Conservation (phyloP, 352 stramenopile species). For the Phytophthora pistaciae region DNA sequence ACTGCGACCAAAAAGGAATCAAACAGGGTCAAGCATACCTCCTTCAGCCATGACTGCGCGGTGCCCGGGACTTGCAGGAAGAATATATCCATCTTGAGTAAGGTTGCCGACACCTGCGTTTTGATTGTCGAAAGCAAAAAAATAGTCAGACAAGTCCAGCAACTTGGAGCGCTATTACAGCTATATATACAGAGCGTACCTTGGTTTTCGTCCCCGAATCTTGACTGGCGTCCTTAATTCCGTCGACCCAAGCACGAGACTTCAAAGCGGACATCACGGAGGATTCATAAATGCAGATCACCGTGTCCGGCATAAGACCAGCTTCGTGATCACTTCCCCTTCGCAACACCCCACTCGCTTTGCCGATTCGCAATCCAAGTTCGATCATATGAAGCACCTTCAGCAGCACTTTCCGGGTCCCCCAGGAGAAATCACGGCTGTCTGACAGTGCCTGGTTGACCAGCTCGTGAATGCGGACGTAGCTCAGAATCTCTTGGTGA, state of each 20-base stretch:
- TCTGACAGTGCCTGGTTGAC: slow-evolving; percentile 41
- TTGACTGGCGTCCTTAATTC: slow-evolving; percentile 51
- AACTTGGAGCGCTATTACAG: too few species aligned
- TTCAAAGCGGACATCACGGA: slow-evolving; percentile 27
- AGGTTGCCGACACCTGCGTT: slow-evolving; percentile 55
- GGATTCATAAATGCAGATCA: slow-evolving; percentile 32
- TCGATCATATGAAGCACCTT: slow-evolving; percentile 63
- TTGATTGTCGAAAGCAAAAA: not conserved
- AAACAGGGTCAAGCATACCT: slow-evolving; percentile 35
- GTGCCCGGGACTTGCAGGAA: slow-evolving; percentile 59
- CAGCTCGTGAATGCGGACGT: slow-evolving; percentile 43
- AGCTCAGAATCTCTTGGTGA: slow-evolving; percentile 42
- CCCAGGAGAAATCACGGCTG: slow-evolving; percentile 47
- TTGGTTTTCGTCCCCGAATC: slow-evolving; percentile 52
- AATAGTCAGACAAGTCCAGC: not conserved
- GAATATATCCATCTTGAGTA: slow-evolving; percentile 76
- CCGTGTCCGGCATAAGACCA: slow-evolving; percentile 5
- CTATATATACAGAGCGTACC: slow-evolving; percentile 24
- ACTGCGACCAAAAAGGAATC: not conserved
- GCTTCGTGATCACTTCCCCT: slow-evolving; percentile 4
- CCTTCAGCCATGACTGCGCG: slow-evolving; percentile 45
- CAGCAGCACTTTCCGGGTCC: slow-evolving; percentile 44
- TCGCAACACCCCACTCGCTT: slow-evolving; percentile 37
- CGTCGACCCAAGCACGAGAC: slow-evolving; percentile 47
- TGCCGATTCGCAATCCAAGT: slow-evolving; percentile 51